These are phyloP conservation scores for Lactarius sp. DNA, from an alignment of 768 basidiomycete species.

Conservation along the genomic window DNA sequence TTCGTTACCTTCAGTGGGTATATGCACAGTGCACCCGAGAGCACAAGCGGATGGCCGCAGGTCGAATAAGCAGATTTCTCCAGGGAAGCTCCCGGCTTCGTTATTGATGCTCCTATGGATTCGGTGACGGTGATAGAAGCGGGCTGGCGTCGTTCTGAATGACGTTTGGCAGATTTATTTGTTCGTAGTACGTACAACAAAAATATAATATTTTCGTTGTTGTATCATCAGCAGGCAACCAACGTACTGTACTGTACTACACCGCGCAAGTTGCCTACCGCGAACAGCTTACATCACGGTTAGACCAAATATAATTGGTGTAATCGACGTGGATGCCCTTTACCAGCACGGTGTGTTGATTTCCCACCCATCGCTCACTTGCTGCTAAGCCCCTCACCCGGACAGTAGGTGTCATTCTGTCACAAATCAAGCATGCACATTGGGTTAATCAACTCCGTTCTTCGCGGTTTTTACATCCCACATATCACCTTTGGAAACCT, in stretches of 20 bases:
- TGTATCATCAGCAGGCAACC: too few relatives aligned
- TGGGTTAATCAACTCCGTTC: constrained; percentile 56
- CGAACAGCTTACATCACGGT: neutral
- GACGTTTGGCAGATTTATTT: too few relatives aligned
- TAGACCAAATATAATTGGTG: constrained; percentile 38
- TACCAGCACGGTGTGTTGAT: constrained; percentile 53
- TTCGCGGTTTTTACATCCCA: constrained; percentile 61
- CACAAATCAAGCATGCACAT: constrained; percentile 51
- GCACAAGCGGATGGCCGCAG: too few relatives aligned
- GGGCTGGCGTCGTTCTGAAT: too few relatives aligned
- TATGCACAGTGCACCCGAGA: too few relatives aligned
- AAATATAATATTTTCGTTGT: too few relatives aligned
- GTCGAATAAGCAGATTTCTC: too few relatives aligned
- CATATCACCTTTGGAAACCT: constrained; percentile 57
- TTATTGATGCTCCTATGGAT: too few relatives aligned
- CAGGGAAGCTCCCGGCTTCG: too few relatives aligned
- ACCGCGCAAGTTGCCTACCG: constrained; percentile 39
- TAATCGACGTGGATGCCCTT: constrained; percentile 41
- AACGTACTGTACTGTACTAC: constrained; percentile 31
- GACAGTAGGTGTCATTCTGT: constrained; percentile 28
- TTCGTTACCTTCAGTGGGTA: too few relatives aligned
- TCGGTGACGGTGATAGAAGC: too few relatives aligned
- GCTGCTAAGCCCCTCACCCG: neutral
- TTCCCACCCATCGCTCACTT: neutral
- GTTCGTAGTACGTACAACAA: too few relatives aligned